Conservation (phyloP, 1,284 basidiomycete genomes). For the Trichosporon faecale region DNA sequence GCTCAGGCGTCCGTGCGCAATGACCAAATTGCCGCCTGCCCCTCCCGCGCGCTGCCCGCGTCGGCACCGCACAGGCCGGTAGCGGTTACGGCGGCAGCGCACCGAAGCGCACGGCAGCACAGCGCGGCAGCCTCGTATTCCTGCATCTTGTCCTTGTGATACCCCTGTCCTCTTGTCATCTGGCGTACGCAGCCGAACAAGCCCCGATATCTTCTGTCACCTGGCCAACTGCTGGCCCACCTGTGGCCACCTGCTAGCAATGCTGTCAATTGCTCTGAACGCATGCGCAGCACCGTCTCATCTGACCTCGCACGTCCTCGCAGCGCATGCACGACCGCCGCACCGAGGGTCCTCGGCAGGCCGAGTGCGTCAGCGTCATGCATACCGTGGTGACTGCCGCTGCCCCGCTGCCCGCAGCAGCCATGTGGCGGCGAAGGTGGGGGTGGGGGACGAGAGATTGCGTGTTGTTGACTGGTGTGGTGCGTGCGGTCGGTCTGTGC, state of each 20-base stretch:
- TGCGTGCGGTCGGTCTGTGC: no score
- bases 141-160: neutral
- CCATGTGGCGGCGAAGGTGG: neutral
- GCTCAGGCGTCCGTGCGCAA: neutral
- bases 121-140: neutral
- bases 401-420: neutral
- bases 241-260: no score
- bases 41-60: neutral
- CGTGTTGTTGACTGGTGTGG: neutral
- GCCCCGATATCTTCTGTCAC: neutral
- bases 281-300: neutral
- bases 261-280: neutral
- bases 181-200: neutral
- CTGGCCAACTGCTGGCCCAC: no score
- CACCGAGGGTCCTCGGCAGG: neutral
- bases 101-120: neutral
- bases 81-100: neutral
- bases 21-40: neutral
- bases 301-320: neutral
- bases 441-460: neutral
- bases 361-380: neutral
- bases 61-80: neutral
- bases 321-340: neutral
- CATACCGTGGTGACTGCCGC: neutral
- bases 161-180: neutral